phyloP scores from a whole-genome alignment of 2,329 filamentous ascomycete species.

The Rachicladosporium sp. region DNA sequence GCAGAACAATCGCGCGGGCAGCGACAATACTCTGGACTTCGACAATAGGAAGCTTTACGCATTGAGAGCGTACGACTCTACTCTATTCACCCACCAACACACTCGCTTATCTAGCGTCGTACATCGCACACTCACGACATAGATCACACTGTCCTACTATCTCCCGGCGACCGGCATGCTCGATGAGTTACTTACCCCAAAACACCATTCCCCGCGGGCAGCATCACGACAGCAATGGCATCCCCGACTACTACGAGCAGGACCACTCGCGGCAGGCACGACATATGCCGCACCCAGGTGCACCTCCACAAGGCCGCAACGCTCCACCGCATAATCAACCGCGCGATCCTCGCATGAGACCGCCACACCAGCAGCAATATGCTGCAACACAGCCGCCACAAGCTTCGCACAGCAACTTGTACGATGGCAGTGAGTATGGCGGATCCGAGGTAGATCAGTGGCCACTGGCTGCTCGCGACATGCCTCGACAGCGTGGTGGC shows the following conservation, averaged over 20 bases:
- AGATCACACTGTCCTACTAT: neutral
- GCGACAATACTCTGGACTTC: no score
- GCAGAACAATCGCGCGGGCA: no score
- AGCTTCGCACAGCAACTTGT: conserved; percentile 7
- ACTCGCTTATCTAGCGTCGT: no score
- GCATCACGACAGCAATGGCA: conserved; percentile 4
- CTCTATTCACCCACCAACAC: no score
- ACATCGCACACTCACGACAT: no score
- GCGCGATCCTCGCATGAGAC: conserved; percentile 5
- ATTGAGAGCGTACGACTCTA: no score
- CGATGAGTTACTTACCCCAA: conserved; percentile 2
- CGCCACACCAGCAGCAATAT: conserved; percentile 3
- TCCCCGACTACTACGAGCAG: conserved; percentile 5
- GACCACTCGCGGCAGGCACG: conserved; percentile 1
- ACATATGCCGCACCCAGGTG: neutral
- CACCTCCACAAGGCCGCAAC: neutral
- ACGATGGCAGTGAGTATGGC: conserved; percentile 17
- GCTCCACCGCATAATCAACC: neutral
- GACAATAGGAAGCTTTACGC: no score
- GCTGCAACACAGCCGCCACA: conserved; percentile 1
- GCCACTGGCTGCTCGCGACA: conserved; percentile 13
- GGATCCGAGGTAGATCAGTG: conserved; percentile 13
- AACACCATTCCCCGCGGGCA: conserved; percentile 2
- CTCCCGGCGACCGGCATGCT: conserved; percentile 4
- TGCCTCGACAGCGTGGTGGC: neutral